Conservation (phyloP, 1,139 yeast species). For the Lodderomyces beijingensis region DNA sequence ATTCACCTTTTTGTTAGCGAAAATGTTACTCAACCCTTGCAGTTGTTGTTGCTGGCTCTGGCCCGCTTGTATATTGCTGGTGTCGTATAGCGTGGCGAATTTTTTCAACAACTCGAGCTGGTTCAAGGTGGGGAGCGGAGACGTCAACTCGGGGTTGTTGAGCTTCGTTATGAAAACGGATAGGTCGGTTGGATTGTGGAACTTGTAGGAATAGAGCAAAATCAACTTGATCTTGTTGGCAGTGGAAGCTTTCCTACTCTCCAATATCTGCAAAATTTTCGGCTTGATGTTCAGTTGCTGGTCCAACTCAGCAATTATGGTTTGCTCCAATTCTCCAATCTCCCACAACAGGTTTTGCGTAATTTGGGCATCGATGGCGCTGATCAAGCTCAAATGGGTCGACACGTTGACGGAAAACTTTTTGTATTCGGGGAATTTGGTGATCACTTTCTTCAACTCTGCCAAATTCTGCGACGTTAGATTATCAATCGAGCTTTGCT, state of each 20-base stretch:
- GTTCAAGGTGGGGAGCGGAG: slow-evolving; percentile 29
- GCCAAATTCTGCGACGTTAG: slow-evolving; percentile 65
- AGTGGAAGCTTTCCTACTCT: slow-evolving; percentile 21
- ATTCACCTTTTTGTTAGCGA: slow-evolving; percentile 24
- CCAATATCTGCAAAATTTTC: slow-evolving; percentile 24
- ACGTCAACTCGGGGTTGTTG: slow-evolving; percentile 24
- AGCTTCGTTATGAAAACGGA: slow-evolving; percentile 20
- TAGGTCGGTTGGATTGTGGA: slow-evolving; percentile 28
- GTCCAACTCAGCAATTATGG: slow-evolving; percentile 61
- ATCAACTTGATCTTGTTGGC: slow-evolving; percentile 47
- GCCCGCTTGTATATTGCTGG: slow-evolving; percentile 6
- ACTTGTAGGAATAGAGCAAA: slow-evolving; percentile 68
- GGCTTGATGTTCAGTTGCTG: slow-evolving; percentile 25
- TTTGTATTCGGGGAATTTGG: slow-evolving; percentile 89
- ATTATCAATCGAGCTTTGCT: slow-evolving; percentile 55
- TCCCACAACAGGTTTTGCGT: slow-evolving; percentile 66
- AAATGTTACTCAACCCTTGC: slow-evolving; percentile 22
- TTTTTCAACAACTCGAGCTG: slow-evolving; percentile 31
- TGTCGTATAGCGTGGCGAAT: slow-evolving; percentile 24
- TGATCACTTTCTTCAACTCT: slow-evolving; percentile 86
- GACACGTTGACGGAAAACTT: slow-evolving; percentile 86
- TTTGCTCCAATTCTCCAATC: slow-evolving; percentile 86
- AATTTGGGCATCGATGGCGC: slow-evolving; percentile 76
- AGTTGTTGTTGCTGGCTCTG: slow-evolving; percentile 9
- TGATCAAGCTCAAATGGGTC: slow-evolving; percentile 85